Evolutionary conservation across 139 green algal species (phyloP), one percentile per base, ranked within the genome.

Genomic region (Chlorella sp.): DNA sequence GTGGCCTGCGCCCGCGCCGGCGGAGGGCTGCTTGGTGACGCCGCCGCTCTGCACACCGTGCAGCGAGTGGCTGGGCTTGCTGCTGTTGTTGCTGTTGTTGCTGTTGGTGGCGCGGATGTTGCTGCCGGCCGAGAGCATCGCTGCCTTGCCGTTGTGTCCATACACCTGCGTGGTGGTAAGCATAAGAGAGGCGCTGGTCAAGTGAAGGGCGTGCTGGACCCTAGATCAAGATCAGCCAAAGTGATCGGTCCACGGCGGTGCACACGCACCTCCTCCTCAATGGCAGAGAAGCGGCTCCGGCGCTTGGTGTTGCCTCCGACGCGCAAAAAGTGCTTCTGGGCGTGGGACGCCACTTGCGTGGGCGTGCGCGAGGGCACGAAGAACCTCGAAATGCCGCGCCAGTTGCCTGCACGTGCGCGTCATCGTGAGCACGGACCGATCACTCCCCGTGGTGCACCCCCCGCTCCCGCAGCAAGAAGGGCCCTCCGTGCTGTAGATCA

Each of bases 251-350:
- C 10, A 55, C 42, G 17, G 42, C 42, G 4, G 5, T 66, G 42
- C 31, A 27, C 32, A 26, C 26, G 24, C 36, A 76, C 74, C 71
- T 71, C 76, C 26, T 85, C 55, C 49, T 93, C 88, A 0, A 93
- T 35, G 0, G 63, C 69, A 1, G 74, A 74, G 66, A 93, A 92
- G 29, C 85, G 74, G 3, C 72, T 85, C 14, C 82, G 71, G 14
- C 93, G 83, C 85, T 97, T 97, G 49, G 87, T 92, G 0, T 86
- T 65, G 49, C 91, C 90, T 6, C 66, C 81, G 3, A 92, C 68
- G 17, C 93, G 81, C 33, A 97, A 83, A 67, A 95, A 96, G 74
- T 97, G 88, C 78, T 97, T 97, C 76, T 97, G 93, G 1, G 93
- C 93, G 71, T 97, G 93, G 31, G 74, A 88, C n/a, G 93, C 93